Evolutionary conservation across 2,329 filamentous ascomycete species (phyloP), one percentile per base, ranked within the genome.

Genomic region (Monosporascus cannonballus): DNA sequence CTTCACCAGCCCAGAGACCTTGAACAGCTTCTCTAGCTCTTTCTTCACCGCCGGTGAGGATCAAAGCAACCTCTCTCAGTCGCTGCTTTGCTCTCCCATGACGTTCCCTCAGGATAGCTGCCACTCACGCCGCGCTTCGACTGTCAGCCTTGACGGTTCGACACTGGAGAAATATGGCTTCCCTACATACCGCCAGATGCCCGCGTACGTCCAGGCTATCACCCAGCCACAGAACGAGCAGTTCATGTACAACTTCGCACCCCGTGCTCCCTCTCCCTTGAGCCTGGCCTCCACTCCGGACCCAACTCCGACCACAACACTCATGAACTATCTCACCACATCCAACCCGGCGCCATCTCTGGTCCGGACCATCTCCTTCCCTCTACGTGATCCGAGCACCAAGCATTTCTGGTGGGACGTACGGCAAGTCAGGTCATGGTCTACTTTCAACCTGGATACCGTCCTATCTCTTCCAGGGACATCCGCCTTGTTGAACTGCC

Each of bases 381-480:
- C 73, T 58, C 76, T 77, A 64, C 82, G 77, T 58, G 88, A 84
- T 68, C 85, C 78, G 64, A 81, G 78, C 71, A 86, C 80, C 63
- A 90, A 86, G 69, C 85, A 96, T 74, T 96, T 93, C 71, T 97
- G 93, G 93, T 96, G 90, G 89, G 93, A 97, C 65, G 81, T 96
- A 54, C 88, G 93, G 61, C 93, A 95, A 67, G 77, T 96, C 59
- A 84, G 89, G 57, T 80, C 84, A 56, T 96, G 93, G 93, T 81
- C 80, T 49, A 80, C 83, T 61, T 96, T 96, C 79, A 89, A 83
- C 59, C 75, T 89, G 11, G 70, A 78, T 51, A 84, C 85, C 53
- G 85, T 96, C 67, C 78, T 86, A 59, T 76, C 82, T 6, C 83
- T 96, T 46, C 87, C 87, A 1, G 85, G 84, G 34, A 85, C 94